These are phyloP conservation scores for Vickermania spadyakhi DNA, from an alignment of 208 protist species.

Conservation along the genomic window DNA sequence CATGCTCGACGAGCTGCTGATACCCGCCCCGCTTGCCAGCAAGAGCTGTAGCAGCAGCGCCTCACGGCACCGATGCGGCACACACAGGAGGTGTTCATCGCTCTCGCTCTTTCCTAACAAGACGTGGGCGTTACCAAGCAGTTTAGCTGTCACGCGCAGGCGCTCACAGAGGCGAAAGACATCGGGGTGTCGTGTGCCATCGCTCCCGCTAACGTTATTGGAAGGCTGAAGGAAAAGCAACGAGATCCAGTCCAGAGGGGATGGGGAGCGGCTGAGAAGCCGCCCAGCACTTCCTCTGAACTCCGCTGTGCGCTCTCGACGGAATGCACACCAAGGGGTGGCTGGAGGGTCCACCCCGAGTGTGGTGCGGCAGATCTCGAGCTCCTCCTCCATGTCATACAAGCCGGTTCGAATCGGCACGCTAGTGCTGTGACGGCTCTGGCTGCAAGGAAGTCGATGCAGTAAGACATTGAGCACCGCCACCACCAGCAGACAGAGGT, in stretches of 20 bases:
- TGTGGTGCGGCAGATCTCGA: not conserved
- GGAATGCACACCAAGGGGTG: too few relatives aligned
- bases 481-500: not conserved
- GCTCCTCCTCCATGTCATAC: not conserved
- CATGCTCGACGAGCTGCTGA: not conserved
- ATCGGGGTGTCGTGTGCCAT: not conserved
- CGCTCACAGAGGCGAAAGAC: not conserved
- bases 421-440: not conserved
- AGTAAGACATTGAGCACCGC: not conserved
- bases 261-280: not conserved
- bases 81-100: too few relatives aligned
- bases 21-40: slow-evolving; percentile 1
- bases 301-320: too few relatives aligned
- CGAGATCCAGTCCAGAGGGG: not conserved
- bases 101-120: slow-evolving; percentile 16
- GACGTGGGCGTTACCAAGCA: slow-evolving; percentile 35
- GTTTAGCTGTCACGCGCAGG: slow-evolving; percentile 56
- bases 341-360: not conserved
- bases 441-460: not conserved
- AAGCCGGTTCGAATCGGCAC: not conserved
- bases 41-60: slow-evolving; percentile 21
- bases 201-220: not conserved
- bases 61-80: slow-evolving; percentile 10
- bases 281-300: not conserved
- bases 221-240: not conserved